Evolutionary conservation across 2,329 filamentous ascomycete genomes (phyloP).

Genomic region (Tolypocladium capitatum): DNA sequence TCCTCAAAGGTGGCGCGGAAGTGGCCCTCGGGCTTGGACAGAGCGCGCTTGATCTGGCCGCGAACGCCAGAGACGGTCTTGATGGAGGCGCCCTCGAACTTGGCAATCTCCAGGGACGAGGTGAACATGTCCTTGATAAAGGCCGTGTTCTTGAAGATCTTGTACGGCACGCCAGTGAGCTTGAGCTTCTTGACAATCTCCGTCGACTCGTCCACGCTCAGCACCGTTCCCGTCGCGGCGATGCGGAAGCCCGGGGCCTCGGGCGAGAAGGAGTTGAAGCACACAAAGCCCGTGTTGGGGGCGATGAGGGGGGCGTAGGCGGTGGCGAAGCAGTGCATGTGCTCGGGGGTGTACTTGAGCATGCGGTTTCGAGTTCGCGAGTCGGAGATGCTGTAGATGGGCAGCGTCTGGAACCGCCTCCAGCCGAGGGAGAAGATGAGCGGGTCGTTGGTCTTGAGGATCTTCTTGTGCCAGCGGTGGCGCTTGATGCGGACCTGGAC

Average conservation of each 20-base stretch:
- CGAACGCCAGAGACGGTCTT: slow-evolving; percentile 91
- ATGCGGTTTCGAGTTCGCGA: slow-evolving; percentile 88
- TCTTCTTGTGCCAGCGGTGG: slow-evolving; percentile 98
- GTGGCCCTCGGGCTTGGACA: slow-evolving; percentile 86
- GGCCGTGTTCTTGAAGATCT: slow-evolving; percentile 98
- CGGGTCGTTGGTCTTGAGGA: slow-evolving; percentile 94
- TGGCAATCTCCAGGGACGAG: slow-evolving; percentile 83
- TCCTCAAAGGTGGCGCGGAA: slow-evolving; percentile 98
- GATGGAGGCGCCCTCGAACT: slow-evolving; percentile 93
- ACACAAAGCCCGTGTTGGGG: slow-evolving; percentile 91
- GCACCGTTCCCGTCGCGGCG: slow-evolving; percentile 82
- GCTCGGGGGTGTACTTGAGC: slow-evolving; percentile 98
- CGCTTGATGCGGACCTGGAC: slow-evolving; percentile 94
- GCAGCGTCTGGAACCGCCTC: slow-evolving; percentile 85
- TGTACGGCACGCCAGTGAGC: slow-evolving; percentile 83
- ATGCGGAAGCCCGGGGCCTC: slow-evolving; percentile 84
- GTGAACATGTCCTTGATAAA: slow-evolving; percentile 99
- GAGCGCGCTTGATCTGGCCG: slow-evolving; percentile 91
- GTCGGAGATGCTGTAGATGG: slow-evolving; percentile 90
- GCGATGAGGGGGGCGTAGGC: slow-evolving; percentile 92
- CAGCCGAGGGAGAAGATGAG: slow-evolving; percentile 94
- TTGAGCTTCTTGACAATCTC: slow-evolving; percentile 99
- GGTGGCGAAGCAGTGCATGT: slow-evolving; percentile 97
- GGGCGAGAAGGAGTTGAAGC: slow-evolving; percentile 77
- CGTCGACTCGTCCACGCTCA: slow-evolving; percentile 87